These are phyloP conservation scores for Psidium guajava DNA, from an alignment of 345 rosid genomes.

Conservation along the genomic window DNA sequence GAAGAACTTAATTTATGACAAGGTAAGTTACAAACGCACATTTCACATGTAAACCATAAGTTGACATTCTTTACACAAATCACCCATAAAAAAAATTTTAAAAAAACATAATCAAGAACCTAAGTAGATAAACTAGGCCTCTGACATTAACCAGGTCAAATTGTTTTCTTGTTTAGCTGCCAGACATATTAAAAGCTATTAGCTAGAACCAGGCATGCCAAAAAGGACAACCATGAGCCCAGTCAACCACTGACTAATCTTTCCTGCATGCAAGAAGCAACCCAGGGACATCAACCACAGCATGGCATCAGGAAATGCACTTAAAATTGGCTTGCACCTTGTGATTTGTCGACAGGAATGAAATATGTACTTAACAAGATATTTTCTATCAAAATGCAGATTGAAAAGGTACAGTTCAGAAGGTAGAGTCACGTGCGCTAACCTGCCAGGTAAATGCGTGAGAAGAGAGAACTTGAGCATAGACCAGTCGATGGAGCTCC, in stretches of 20 bases:
- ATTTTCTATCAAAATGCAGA: neutral
- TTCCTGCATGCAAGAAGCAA: neutral
- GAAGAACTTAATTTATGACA: neutral
- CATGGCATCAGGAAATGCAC: neutral
- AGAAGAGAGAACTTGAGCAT: slow-evolving; percentile 92
- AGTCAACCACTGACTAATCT: neutral
- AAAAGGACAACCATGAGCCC: neutral
- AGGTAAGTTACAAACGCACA: neutral
- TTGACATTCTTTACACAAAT: neutral
- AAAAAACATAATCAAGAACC: neutral
- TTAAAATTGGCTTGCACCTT: neutral
- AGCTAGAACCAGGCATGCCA: neutral
- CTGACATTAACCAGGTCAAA: neutral
- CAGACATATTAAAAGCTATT: neutral
- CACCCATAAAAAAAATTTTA: neutral
- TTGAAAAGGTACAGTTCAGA: neutral
- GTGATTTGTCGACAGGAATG: neutral
- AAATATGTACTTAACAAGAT: neutral
- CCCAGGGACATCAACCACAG: neutral
- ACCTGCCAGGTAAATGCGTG: slow-evolving; percentile 82
- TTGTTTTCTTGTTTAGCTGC: neutral
- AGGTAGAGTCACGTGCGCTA: neutral
- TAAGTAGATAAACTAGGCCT: neutral
- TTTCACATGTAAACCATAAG: neutral
- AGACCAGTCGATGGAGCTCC: slow-evolving; percentile 85